Evolutionary conservation across 2,329 filamentous ascomycete genomes (phyloP).

Genomic region (Aspergillus fructus): DNA sequence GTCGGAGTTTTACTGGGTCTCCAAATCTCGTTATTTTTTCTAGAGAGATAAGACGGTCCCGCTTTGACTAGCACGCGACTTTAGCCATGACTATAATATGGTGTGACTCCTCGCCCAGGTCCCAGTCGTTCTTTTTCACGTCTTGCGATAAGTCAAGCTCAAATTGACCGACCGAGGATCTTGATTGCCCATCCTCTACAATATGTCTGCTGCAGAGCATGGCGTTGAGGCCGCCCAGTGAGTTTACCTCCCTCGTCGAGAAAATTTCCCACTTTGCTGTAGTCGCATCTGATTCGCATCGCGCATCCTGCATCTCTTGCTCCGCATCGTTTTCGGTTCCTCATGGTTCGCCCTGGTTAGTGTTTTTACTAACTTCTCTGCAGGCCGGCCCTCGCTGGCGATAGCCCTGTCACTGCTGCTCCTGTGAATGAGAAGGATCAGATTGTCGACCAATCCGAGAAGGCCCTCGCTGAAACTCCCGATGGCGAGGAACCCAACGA

Average conservation of each 20-base stretch:
- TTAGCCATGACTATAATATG: constrained; percentile 30
- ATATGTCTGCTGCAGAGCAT: constrained; percentile 28
- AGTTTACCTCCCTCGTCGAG: constrained; percentile 5
- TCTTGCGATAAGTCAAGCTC: constrained; percentile 9
- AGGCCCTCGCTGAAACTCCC: constrained; percentile 30
- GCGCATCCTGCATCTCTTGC: not conserved
- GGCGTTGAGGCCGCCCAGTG: constrained; percentile 31
- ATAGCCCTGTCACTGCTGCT: constrained; percentile 16
- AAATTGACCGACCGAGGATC: constrained; percentile 7
- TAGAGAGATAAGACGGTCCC: constrained; percentile 79
- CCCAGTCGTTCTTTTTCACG: constrained; percentile 7
- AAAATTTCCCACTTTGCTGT: not conserved
- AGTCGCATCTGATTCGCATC: not conserved
- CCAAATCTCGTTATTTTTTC: constrained; percentile 10
- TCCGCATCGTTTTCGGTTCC: not conserved
- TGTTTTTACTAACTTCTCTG: not conserved
- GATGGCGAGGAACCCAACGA: constrained; percentile 56
- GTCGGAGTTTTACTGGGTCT: constrained; percentile 14
- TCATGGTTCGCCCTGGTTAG: not conserved
- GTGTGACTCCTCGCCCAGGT: constrained; percentile 18
- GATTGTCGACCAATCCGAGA: constrained; percentile 29
- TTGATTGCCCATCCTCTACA: constrained; percentile 11
- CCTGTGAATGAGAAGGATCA: constrained; percentile 25
- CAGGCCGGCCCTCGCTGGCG: constrained; percentile 20
- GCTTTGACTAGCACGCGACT: constrained; percentile 54